Evolutionary conservation across 805 yeast species (phyloP).

Genomic region (Geotrichum ghanense): DNA sequence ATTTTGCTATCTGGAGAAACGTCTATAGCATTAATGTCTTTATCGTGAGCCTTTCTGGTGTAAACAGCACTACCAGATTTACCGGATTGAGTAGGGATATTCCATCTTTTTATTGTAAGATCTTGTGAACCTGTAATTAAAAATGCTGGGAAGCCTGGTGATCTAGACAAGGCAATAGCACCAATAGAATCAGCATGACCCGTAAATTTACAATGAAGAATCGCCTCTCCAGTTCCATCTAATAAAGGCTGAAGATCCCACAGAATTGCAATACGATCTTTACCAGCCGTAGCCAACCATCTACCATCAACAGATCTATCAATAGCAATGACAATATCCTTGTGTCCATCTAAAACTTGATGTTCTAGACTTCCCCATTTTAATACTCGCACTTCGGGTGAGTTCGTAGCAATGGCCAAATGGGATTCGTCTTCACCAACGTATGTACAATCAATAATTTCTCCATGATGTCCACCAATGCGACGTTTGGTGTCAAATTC

Average conservation of each 20-base stretch:
- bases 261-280: constrained; percentile 73
- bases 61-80: constrained; percentile 45
- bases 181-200: constrained; percentile 88
- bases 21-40: constrained; percentile 84
- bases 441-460: constrained; percentile 78
- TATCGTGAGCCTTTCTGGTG: constrained; percentile 94
- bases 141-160: constrained; percentile 45
- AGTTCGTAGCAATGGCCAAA: constrained; percentile 85
- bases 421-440: constrained; percentile 44
- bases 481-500: constrained; percentile 36
- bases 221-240: constrained; percentile 3
- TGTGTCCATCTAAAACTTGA: constrained; percentile 65
- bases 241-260: constrained; percentile 45
- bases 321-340: constrained; percentile 69
- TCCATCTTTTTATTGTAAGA: constrained; percentile 79
- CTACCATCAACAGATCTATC: constrained; percentile 70
- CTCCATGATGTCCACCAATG: constrained; percentile 91
- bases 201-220: constrained; percentile 46
- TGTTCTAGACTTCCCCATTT: constrained; percentile 44
- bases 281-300: constrained; percentile 89
- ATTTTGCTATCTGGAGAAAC: constrained; percentile 81
- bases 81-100: constrained; percentile 25
- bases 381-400: constrained; percentile 74
- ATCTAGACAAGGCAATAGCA: constrained; percentile 64
- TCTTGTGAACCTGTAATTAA: constrained; percentile 77